These are phyloP conservation scores for Plasmopara halstedii DNA, from an alignment of 352 stramenopile genomes.

Conservation along the genomic window DNA sequence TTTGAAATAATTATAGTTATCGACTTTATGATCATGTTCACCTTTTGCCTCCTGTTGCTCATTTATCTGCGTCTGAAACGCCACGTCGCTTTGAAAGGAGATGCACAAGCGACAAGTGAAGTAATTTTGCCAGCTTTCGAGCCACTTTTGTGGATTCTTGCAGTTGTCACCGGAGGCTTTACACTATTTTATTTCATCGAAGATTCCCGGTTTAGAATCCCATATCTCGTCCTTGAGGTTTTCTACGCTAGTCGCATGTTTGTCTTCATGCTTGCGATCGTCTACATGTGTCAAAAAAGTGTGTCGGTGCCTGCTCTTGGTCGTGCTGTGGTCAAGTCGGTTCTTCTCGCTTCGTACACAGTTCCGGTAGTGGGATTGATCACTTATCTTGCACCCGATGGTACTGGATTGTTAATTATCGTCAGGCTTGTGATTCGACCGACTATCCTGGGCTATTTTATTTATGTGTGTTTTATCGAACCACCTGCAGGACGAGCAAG, in stretches of 20 bases:
- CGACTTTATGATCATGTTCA: too few species aligned
- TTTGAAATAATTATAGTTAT: too few species aligned
- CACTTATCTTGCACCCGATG: conserved; percentile 7
- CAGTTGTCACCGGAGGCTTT: conserved; percentile 20
- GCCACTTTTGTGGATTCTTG: conserved; percentile 26
- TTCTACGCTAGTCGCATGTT: conserved; percentile 23
- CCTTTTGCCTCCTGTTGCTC: too few species aligned
- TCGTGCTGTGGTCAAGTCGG: conserved; percentile 14
- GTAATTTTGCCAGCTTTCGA: conserved; percentile 39
- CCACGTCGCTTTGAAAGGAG: conserved; percentile 23
- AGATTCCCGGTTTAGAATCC: too few species aligned
- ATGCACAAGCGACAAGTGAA: conserved; percentile 23
- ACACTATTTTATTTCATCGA: too few species aligned
- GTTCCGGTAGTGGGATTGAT: conserved; percentile 4
- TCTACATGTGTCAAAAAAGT: conserved; percentile 40
- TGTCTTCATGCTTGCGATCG: conserved; percentile 30
- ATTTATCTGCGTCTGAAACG: too few species aligned
- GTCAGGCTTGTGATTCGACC: conserved; percentile 13
- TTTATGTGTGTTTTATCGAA: conserved; percentile 29
- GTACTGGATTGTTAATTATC: conserved; percentile 7
- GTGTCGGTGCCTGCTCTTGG: conserved; percentile 28
- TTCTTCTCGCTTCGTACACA: conserved; percentile 23
- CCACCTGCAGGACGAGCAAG: conserved; percentile 25
- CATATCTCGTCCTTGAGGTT: conserved; percentile 8
- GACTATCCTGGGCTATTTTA: too few species aligned